Evolutionary conservation across 2,329 filamentous ascomycete genomes (phyloP).

Genomic region (Nemania sp.): DNA sequence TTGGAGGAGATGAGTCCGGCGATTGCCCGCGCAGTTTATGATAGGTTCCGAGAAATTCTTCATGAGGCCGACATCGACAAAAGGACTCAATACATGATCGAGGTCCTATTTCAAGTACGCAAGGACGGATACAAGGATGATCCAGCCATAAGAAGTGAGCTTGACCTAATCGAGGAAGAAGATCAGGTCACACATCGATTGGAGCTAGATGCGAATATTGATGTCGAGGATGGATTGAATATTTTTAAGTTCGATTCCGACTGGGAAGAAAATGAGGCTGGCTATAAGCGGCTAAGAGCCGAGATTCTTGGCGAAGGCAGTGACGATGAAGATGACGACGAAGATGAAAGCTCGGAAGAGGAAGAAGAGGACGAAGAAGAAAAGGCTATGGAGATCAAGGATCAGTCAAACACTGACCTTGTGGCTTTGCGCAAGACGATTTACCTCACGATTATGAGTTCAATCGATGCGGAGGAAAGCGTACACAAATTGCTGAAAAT

Average conservation of each 20-base stretch:
- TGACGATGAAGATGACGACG: constrained; percentile 77
- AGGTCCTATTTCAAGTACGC: constrained; percentile 94
- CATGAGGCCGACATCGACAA: constrained; percentile 98
- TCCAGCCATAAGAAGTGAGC: constrained; percentile 87
- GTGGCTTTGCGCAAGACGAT: constrained; percentile 94
- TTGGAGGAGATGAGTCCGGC: constrained; percentile 93
- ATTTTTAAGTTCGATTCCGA: constrained; percentile 94
- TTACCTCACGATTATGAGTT: constrained; percentile 97
- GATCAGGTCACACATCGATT: constrained; percentile 95
- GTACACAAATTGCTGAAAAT: constrained; percentile 98
- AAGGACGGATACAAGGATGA: constrained; percentile 98
- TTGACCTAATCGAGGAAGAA: constrained; percentile 96
- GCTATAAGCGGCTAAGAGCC: constrained; percentile 89
- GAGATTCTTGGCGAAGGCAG: constrained; percentile 96
- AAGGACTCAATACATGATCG: constrained; percentile 99
- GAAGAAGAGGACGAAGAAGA: constrained; percentile 83
- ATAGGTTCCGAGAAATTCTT: constrained; percentile 93
- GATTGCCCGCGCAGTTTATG: constrained; percentile 90
- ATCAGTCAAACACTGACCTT: constrained; percentile 95
- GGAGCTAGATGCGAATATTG: constrained; percentile 84
- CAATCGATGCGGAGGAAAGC: constrained; percentile 94
- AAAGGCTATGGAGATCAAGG: constrained; percentile 93
- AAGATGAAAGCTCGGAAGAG: constrained; percentile 77
- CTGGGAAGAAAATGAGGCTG: constrained; percentile 90
- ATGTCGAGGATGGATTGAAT: constrained; percentile 88